These are phyloP conservation scores for Fragilaria crotonensis DNA, from an alignment of 108 stramenopile species.

Conservation along the genomic window DNA sequence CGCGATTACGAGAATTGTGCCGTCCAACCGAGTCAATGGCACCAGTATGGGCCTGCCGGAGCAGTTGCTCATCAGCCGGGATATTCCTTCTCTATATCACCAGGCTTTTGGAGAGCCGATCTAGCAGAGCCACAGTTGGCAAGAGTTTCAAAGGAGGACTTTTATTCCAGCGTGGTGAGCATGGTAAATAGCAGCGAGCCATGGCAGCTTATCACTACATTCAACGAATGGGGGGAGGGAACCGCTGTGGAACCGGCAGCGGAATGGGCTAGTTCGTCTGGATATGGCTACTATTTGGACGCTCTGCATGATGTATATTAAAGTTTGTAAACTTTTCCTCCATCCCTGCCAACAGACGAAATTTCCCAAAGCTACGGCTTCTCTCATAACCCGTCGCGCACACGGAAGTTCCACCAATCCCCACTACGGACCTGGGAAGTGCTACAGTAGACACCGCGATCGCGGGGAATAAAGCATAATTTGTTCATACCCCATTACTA, in stretches of 20 bases:
- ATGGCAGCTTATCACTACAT: conserved; percentile 31
- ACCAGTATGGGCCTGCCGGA: conserved; percentile 13
- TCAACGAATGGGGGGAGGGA: conserved; percentile 29
- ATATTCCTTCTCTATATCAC: conserved; percentile 20
- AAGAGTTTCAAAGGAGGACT: conserved; percentile 9
- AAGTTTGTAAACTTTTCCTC: too few species aligned
- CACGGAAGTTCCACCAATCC: too few species aligned
- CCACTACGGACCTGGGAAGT: too few species aligned
- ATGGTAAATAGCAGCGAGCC: conserved; percentile 21
- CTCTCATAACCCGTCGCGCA: too few species aligned
- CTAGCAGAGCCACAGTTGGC: conserved; percentile 5
- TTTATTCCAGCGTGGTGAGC: conserved; percentile 11
- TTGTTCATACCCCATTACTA: too few species aligned
- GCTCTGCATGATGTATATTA: conserved; percentile 15
- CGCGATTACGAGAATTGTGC: background rate
- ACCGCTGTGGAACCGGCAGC: conserved; percentile 18
- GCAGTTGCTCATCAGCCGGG: conserved; percentile 5
- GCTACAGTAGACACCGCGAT: too few species aligned
- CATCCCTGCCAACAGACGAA: too few species aligned
- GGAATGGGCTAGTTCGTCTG: conserved; percentile 22
- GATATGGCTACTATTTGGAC: conserved; percentile 27
- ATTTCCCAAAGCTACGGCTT: too few species aligned
- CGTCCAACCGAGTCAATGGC: conserved; percentile 25
- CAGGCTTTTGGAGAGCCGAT: conserved; percentile 29
- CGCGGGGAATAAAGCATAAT: too few species aligned